Conservation (phyloP, 2,329 filamentous ascomycete species). For the Colletotrichum brevisporum region DNA sequence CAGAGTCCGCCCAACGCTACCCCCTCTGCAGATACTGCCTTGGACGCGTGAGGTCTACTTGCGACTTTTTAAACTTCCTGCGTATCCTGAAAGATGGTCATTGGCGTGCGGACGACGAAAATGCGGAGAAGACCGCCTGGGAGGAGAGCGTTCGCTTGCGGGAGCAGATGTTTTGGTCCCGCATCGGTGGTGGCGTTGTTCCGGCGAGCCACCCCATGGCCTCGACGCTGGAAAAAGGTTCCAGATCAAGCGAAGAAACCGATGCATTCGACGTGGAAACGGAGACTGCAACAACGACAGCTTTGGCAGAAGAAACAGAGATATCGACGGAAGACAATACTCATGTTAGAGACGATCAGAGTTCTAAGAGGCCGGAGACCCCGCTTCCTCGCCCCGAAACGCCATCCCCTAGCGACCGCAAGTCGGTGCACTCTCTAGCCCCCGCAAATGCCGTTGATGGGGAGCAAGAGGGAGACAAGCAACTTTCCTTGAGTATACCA, state of each 20-base stretch:
- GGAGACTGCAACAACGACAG: neutral
- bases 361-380: neutral
- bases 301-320: neutral
- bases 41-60: constrained; percentile 85
- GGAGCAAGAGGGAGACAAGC: constrained; percentile 24
- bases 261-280: constrained; percentile 7
- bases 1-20: constrained; percentile 88
- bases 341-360: constrained; percentile 7
- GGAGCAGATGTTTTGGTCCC: constrained; percentile 97
- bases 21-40: constrained; percentile 93
- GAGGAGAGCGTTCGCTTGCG: constrained; percentile 91
- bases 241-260: constrained; percentile 40
- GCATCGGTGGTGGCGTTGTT: constrained; percentile 91
- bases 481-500: constrained; percentile 28
- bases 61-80: constrained; percentile 93
- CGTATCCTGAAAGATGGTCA: constrained; percentile 93
- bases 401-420: constrained; percentile 16
- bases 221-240: constrained; percentile 39
- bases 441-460: neutral
- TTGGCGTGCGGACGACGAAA: constrained; percentile 86
- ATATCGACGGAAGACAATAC: neutral
- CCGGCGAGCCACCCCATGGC: constrained; percentile 65
- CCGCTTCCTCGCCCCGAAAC: constrained; percentile 24
- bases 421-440: constrained; percentile 19
- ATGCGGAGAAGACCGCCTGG: constrained; percentile 91